phyloP scores from a whole-genome alignment of 768 basidiomycete genomes.

The Russula griseocarnosa region DNA sequence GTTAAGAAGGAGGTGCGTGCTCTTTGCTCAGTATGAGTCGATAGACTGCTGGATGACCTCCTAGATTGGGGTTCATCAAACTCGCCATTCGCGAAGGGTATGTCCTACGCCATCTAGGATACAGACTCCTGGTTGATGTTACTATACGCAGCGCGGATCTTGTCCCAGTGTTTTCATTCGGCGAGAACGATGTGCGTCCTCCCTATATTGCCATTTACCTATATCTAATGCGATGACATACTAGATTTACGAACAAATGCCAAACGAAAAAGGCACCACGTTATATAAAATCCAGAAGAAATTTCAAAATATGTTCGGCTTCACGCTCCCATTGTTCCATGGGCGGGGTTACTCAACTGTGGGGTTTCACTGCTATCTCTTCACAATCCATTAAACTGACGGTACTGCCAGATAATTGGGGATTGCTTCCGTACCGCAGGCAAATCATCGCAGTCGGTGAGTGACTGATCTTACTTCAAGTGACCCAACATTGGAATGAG shows the following conservation, averaged over 20 bases:
- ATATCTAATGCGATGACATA: not conserved
- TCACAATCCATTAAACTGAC: conserved; percentile 1
- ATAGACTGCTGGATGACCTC: not conserved
- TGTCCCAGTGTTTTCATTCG: conserved; percentile 97
- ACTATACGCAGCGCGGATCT: conserved; percentile 68
- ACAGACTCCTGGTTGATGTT: conserved; percentile 6
- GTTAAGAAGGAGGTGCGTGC: conserved; percentile 58
- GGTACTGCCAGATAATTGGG: conserved; percentile 72
- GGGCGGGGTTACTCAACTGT: conserved; percentile 94
- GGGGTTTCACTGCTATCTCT: conserved; percentile 29
- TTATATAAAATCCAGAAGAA: conserved; percentile 82
- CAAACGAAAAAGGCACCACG: conserved; percentile 89
- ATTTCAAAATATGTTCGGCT: conserved; percentile 91
- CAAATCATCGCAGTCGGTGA: conserved; percentile 94
- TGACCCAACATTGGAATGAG: not conserved
- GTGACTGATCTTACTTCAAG: conserved; percentile 37
- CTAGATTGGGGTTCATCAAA: conserved; percentile 91
- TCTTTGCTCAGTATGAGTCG: not conserved
- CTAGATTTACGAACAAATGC: conserved; percentile 96
- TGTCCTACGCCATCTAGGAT: conserved; percentile 25
- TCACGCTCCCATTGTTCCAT: conserved; percentile 96
- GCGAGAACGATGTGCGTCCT: conserved; percentile 87
- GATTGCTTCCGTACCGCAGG: conserved; percentile 92
- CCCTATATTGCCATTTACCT: conserved; percentile 6
- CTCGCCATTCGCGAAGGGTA: conserved; percentile 86